These are phyloP conservation scores for Enteropsectra breve DNA, from an alignment of 371 early-diverging fungal genomes.

Conservation along the genomic window DNA sequence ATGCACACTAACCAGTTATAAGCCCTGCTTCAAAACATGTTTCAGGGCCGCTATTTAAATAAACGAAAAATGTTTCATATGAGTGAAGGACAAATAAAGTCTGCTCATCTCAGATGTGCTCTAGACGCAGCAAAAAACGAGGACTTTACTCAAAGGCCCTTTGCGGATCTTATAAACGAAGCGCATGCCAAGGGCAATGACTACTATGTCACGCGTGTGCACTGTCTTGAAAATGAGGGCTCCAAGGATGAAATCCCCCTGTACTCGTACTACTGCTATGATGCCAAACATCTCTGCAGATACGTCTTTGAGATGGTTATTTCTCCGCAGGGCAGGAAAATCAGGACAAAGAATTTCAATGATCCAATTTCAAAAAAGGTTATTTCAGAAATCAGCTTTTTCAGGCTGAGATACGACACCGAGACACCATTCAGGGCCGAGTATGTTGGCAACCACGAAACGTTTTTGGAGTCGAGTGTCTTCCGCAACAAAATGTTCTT, in stretches of 20 bases:
- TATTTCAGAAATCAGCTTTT: conserved; percentile 59
- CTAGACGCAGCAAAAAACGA: conserved; percentile 54
- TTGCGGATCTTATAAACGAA: conserved; percentile 56
- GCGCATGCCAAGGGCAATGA: conserved; percentile 41
- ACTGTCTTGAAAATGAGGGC: conserved; percentile 10
- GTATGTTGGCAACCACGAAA: conserved; percentile 58
- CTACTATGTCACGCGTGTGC: conserved; percentile 54
- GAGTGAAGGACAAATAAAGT: too few relatives aligned
- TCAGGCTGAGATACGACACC: conserved; percentile 52
- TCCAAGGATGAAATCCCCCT: conserved; percentile 11
- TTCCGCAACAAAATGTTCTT: conserved; percentile 60
- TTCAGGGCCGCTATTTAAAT: too few relatives aligned
- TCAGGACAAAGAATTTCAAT: conserved; percentile 58
- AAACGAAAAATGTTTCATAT: too few relatives aligned
- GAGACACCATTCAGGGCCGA: conserved; percentile 55
- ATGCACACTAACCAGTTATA: too few relatives aligned
- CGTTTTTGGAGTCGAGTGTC: conserved; percentile 57
- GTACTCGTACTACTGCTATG: conserved; percentile 57
- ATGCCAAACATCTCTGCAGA: conserved; percentile 61
- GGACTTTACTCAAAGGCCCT: conserved; percentile 59
- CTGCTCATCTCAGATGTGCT: too few relatives aligned
- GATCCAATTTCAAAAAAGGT: conserved; percentile 56
- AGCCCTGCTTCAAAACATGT: too few relatives aligned
- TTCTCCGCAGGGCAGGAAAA: conserved; percentile 58
- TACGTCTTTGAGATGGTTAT: conserved; percentile 62